Conservation (phyloP, 805 yeast genomes). For the Saccharomycopsis javanensis region DNA sequence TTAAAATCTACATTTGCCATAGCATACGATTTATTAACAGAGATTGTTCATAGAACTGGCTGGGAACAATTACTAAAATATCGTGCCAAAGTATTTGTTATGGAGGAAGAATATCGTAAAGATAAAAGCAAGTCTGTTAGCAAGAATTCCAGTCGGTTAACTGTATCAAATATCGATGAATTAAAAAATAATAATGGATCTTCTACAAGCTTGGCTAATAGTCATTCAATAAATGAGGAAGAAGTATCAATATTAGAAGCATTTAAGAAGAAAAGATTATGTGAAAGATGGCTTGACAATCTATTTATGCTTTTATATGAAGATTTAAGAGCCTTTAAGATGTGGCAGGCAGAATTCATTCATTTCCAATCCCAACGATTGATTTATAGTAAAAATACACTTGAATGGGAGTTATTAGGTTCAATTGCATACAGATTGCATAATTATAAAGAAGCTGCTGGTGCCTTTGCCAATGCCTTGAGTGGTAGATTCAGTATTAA, state of each 20-base stretch:
- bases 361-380: conserved; percentile 85
- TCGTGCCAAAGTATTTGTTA: conserved; percentile 57
- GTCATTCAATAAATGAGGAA: conserved; percentile 12
- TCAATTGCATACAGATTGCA: conserved; percentile 75
- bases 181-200: conserved; percentile 9
- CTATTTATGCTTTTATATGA: conserved; percentile 60
- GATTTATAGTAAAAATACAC: conserved; percentile 62
- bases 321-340: conserved; percentile 71
- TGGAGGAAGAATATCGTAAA: conserved; percentile 52
- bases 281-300: conserved; percentile 70
- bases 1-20: conserved; percentile 48
- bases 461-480: conserved; percentile 70
- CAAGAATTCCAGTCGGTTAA: conserved; percentile 16
- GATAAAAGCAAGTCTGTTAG: conserved; percentile 21
- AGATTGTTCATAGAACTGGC: conserved; percentile 56
- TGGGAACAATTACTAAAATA: conserved; percentile 59
- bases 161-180: conserved; percentile 3
- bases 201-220: conserved; percentile 11
- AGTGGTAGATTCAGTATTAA: conserved; percentile 69
- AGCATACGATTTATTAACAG: conserved; percentile 53
- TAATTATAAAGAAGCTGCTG: conserved; percentile 78
- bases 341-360: conserved; percentile 87
- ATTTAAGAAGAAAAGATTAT: conserved; percentile 53
- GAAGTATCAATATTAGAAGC: conserved; percentile 27
- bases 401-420: conserved; percentile 93